phyloP scores from a whole-genome alignment of 805 yeast genomes.

The Candida pseudofarinosa region DNA sequence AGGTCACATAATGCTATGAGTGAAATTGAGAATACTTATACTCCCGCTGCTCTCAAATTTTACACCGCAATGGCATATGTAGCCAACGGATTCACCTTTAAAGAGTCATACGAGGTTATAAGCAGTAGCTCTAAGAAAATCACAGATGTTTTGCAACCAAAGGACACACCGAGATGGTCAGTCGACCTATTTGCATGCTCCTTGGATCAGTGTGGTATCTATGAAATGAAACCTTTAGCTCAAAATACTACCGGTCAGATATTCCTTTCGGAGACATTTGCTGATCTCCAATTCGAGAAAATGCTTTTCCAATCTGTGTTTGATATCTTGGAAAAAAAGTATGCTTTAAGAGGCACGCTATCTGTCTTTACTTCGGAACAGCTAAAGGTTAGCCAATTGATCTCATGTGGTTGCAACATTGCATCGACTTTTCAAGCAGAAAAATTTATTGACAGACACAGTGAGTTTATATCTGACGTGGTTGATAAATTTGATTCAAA shows the following conservation, averaged over 20 bases:
- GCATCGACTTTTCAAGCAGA: conserved; percentile 27
- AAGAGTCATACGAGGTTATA: conserved; percentile 13
- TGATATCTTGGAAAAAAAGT: not conserved
- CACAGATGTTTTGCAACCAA: conserved; percentile 16
- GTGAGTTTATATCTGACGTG: conserved; percentile 31
- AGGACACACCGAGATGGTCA: conserved; percentile 21
- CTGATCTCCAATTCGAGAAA: conserved; percentile 17
- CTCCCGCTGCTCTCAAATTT: conserved; percentile 23
- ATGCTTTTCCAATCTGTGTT: conserved; percentile 10
- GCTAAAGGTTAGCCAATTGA: conserved; percentile 27
- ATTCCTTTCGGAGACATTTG: conserved; percentile 26
- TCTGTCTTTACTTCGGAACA: conserved; percentile 28
- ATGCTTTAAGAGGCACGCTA: conserved; percentile 11
- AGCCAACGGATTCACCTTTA: conserved; percentile 24
- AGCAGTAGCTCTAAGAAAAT: conserved; percentile 16
- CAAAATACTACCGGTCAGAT: conserved; percentile 31
- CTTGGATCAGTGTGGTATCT: conserved; percentile 39
- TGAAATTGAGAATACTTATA: conserved; percentile 24
- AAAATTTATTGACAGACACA: conserved; percentile 18
- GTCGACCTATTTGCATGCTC: conserved; percentile 34
- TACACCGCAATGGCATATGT: conserved; percentile 24
- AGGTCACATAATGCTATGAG: conserved; percentile 35
- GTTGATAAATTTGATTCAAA: conserved; percentile 29
- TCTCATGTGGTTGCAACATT: conserved; percentile 30
- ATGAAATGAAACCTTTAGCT: conserved; percentile 37